phyloP scores from a whole-genome alignment of 202 grass and related monocot species.

The Carex sylvatica region DNA sequence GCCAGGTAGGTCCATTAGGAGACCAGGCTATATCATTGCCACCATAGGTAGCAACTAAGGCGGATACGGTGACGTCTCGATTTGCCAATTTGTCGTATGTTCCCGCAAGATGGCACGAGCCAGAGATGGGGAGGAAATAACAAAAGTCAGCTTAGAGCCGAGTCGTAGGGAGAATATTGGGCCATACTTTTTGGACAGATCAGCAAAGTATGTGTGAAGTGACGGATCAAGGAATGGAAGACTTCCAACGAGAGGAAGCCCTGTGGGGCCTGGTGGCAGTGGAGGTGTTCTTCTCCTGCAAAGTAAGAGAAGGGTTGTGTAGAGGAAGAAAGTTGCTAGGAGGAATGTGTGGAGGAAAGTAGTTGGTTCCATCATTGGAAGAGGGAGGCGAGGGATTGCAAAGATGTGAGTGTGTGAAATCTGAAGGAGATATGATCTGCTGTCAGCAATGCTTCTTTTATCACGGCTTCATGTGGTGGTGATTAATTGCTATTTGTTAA shows the following conservation, averaged over 20 bases:
- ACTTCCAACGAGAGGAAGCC: constrained; percentile 60
- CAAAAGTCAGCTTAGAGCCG: constrained; percentile 60
- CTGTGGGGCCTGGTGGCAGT: constrained; percentile 47
- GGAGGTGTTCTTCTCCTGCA: not conserved
- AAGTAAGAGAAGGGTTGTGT: constrained; percentile 13
- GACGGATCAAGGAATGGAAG: constrained; percentile 57
- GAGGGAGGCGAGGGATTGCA: not conserved
- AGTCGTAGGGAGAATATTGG: constrained; percentile 70
- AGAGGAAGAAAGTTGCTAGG: constrained; percentile 28
- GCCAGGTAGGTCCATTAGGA: constrained; percentile 54
- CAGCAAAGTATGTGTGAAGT: constrained; percentile 60
- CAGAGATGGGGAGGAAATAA: constrained; percentile 44
- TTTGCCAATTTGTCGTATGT: constrained; percentile 47
- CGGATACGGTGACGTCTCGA: constrained; percentile 38
- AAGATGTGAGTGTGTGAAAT: not conserved
- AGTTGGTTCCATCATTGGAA: constrained; percentile 17
- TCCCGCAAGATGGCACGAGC: constrained; percentile 48
- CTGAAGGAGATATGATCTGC: not conserved
- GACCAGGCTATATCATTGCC: constrained; percentile 52
- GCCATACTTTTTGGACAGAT: constrained; percentile 43
- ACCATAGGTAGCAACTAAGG: constrained; percentile 41
- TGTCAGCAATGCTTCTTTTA: not conserved
- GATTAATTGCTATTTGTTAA: not conserved
- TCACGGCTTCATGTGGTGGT: not conserved
- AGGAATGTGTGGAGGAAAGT: constrained; percentile 39